Base-by-base conservation (phyloP, 768 basidiomycete species). In the Boletus rubescentipes region DNA sequence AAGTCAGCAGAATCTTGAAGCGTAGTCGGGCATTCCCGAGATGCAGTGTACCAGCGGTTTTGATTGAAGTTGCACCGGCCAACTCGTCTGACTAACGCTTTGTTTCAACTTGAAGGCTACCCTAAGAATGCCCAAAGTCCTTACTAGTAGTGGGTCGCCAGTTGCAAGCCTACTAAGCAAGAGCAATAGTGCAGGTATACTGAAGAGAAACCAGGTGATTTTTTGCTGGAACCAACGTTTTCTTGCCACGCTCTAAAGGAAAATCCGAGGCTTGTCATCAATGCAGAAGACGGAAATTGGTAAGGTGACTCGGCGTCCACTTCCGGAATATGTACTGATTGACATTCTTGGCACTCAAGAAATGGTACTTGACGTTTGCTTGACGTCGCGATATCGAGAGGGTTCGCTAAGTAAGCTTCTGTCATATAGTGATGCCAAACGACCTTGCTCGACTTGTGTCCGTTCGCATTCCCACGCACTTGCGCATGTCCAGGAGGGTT, bases 371-470 rank as follows among this genome's bases (percentile, higher is more conserved):
- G 72, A 52, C 49, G 47, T 50, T 18, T 85, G 44, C 39, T 32
- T 52, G 72, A 52, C 49, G 47, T 50, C 20, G 30, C 31, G n/a
- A n/a, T 38, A 51, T 20, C 31, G n/a, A 34, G 32, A 41, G 45
- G 36, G 29, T 47, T 42, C 51, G 31, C 51, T 32, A 46, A 58
- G 37, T 53, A 35, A 49, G 31, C 18, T 46, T 11, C 32, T 46
- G 44, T 34, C 34, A 36, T 41, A 52, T 55, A 90, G 88, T 66
- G 89, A 91, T 61, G 86, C 88, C 8, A 84, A 86, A 64, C 74
- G 84, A 38, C 89, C 89, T 5, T 90, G 89, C 63, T 84, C 87
- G 26, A 90, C 89, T 2, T 90, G 89, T 64, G 75, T 84, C 53
- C 81, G 88, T 31, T 89, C 87, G 20, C 87, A 89, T 74, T 77